Base-by-base conservation (phyloP, 106 monocot genomes). In the Phalaenopsis equestris region DNA sequence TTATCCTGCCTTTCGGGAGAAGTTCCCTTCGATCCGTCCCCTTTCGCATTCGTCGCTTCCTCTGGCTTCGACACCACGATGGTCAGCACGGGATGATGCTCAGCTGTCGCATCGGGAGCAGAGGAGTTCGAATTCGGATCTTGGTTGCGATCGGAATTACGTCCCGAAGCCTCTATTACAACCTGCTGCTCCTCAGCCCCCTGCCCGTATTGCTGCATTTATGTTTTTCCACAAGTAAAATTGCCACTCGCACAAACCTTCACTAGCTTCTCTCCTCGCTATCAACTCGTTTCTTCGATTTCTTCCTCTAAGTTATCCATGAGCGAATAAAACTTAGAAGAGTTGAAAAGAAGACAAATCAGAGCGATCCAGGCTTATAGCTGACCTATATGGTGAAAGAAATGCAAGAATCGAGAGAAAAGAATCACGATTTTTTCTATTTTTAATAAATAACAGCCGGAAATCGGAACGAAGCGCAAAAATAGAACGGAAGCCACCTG, bases 51-150 rank as follows among this genome's bases (percentile, higher is more conserved):
- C 55, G 39, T n/a, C 12, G 16, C 73, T 73, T 75, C 74, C 37
- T 80, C 80, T 49, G 70, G 72, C 80, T 72, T 57, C 24, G 80
- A 45, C 5, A 80, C 47, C 45, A 80, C 80, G 14, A 80, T 19
- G 6, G 67, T 72, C 43, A 52, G 24, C 80, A 49, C 36, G 3
- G 80, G 49, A 49, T 16, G 80, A 57, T 5, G 78, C 38, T 38
- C 78, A 7, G 15, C 55, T 12, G 38, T 23, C 57, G 4, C 56
- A 36, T 4, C 8, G 4, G 15, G 49, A 37, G 30, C 77, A 45
- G 43, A 45, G 36, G 55, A 77, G 37, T 21, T 37, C 77, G 77
- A 37, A 77, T 77, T 37, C n/a, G 49, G 18, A 55, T 37, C 30
- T 38, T 45, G 55, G 36, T 52, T 39, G 55, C 37, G 4, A 55